Evolutionary conservation across 306 rosid species (phyloP).

Genomic region (Trifolium pratense): DNA sequence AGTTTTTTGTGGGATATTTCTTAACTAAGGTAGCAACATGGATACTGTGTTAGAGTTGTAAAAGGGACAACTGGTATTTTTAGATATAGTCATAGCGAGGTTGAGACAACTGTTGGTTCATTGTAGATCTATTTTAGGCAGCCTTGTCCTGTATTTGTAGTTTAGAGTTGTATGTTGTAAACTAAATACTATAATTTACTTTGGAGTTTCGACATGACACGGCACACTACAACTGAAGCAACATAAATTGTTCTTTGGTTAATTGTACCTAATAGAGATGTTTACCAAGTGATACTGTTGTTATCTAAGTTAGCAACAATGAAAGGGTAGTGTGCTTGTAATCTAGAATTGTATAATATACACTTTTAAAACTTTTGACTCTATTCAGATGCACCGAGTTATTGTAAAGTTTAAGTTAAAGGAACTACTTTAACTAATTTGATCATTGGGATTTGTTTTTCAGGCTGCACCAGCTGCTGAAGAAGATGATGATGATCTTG

Average conservation of each 20-base stretch:
- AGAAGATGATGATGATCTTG: slow-evolving; percentile 83
- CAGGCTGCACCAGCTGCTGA: slow-evolving; percentile 67
- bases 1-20: neutral
- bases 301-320: neutral
- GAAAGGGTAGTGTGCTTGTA: neutral
- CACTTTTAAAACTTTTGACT: neutral
- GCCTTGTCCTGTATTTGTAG: too few relatives aligned
- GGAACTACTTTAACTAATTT: slow-evolving; percentile 9
- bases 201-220: neutral
- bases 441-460: slow-evolving; percentile 6
- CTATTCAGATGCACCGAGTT: neutral
- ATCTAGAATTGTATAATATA: neutral
- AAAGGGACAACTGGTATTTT: neutral
- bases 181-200: neutral
- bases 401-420: too few relatives aligned
- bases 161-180: neutral
- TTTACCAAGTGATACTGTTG: neutral
- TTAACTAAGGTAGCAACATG: neutral
- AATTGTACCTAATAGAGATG: neutral
- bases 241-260: neutral
- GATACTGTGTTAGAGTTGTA: neutral
- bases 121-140: too few relatives aligned
- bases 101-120: neutral
- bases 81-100: neutral
- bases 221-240: neutral